phyloP scores from a whole-genome alignment of 768 basidiomycete species.

The Boletus pseudopeckii region DNA sequence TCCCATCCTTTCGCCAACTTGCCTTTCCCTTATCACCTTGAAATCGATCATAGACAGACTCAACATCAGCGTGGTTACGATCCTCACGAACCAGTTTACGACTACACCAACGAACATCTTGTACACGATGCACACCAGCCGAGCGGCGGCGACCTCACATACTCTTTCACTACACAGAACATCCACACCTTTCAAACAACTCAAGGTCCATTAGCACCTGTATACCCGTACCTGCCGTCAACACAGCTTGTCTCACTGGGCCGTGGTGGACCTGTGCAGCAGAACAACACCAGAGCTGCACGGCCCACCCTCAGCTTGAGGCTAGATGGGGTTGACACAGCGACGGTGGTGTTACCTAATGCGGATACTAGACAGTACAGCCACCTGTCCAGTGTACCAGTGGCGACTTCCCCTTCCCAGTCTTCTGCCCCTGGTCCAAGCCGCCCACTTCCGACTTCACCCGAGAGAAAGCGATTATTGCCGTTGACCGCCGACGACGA shows the following conservation, averaged over 20 bases:
- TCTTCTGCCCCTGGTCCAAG: conserved; percentile 7
- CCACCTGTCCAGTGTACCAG: conserved; percentile 14
- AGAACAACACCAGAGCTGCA: background rate
- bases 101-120: background rate
- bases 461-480: conserved; percentile 16
- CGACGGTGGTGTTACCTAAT: background rate
- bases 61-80: background rate
- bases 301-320: background rate
- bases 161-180: background rate
- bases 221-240: background rate
- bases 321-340: conserved; percentile 7
- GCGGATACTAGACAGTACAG: conserved; percentile 10
- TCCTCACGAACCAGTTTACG: background rate
- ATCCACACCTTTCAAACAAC: background rate
- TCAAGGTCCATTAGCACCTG: background rate
- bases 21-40: background rate
- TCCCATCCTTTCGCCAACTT: background rate
- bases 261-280: background rate
- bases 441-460: conserved; percentile 14
- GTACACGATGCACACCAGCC: background rate
- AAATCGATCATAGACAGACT: background rate
- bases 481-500: conserved; percentile 10
- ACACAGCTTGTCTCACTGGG: background rate
- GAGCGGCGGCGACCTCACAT: background rate
- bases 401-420: conserved; percentile 11